Evolutionary conservation across 148 eudicot species (phyloP).

Genomic region (Fagopyrum homotropicum): DNA sequence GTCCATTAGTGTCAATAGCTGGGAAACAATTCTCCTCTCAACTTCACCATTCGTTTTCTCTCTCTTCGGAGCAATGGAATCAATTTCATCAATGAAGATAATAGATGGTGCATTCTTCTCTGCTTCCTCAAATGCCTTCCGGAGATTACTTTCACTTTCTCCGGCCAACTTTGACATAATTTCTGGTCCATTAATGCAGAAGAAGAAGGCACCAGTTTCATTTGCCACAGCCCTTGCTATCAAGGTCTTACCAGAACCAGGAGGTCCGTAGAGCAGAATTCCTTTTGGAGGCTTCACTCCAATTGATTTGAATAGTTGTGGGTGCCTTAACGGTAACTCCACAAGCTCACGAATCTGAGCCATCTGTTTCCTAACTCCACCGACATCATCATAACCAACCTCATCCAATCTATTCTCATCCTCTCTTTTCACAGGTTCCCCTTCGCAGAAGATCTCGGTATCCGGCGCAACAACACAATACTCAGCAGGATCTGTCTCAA

Average conservation of each 20-base stretch:
- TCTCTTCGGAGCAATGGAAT: conserved; percentile 90
- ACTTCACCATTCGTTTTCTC: conserved; percentile 92
- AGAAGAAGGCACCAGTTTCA: conserved; percentile 93
- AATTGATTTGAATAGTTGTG: conserved; percentile 80
- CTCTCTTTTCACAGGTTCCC: conserved; percentile 78
- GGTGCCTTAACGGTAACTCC: conserved; percentile 78
- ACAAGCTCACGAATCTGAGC: conserved; percentile 88
- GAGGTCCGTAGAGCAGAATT: conserved; percentile 82
- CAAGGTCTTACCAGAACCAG: conserved; percentile 87
- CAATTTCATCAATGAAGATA: conserved; percentile 83
- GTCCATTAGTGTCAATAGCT: conserved; percentile 88
- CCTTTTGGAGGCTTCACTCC: conserved; percentile 95
- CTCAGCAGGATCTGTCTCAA: conserved; percentile 82
- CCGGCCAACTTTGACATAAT: conserved; percentile 95
- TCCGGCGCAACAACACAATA: conserved; percentile 93
- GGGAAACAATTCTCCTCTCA: conserved; percentile 93
- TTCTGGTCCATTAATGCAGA: conserved; percentile 86
- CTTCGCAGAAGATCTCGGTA: conserved; percentile 87
- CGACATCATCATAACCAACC: conserved; percentile 94
- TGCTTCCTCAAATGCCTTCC: conserved; percentile 95
- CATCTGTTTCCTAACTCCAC: conserved; percentile 92
- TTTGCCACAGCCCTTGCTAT: conserved; percentile 92
- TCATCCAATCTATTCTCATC: conserved; percentile 82
- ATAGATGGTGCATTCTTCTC: conserved; percentile 94
- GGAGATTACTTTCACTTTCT: conserved; percentile 90